Evolutionary conservation across 2,329 filamentous ascomycete species (phyloP).

Genomic region (Lasiodiplodia theobromae): DNA sequence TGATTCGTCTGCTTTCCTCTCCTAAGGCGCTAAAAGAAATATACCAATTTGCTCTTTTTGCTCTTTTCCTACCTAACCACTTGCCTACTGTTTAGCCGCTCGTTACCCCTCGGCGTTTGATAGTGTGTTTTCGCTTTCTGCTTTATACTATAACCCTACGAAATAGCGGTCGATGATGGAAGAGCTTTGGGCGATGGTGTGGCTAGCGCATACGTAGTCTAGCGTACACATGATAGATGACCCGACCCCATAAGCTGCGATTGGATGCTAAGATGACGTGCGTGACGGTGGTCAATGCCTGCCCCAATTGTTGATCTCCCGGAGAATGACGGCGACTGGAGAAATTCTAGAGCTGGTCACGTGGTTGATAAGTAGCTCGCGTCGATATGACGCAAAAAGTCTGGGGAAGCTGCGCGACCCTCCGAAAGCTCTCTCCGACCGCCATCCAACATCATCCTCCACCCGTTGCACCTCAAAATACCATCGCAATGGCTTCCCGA

Average conservation of each 20-base stretch:
- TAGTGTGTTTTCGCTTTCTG: neutral
- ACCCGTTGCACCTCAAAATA: neutral
- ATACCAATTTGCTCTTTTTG: constrained; percentile 49
- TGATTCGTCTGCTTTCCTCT: constrained; percentile 30
- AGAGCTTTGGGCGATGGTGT: constrained; percentile 11
- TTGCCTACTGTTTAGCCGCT: constrained; percentile 22
- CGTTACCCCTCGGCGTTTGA: constrained; percentile 16
- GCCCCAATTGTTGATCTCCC: neutral
- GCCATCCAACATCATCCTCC: neutral
- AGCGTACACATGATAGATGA: constrained; percentile 27
- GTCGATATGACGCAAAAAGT: constrained; percentile 26
- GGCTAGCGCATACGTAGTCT: constrained; percentile 27
- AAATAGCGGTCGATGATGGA: constrained; percentile 23
- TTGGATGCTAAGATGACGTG: constrained; percentile 11
- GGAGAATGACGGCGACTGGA: neutral
- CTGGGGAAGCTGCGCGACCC: constrained; percentile 24
- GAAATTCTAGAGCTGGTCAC: neutral
- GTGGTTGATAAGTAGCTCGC: constrained; percentile 5
- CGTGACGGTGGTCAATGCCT: constrained; percentile 11
- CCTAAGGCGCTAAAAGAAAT: constrained; percentile 50
- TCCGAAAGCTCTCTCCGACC: neutral
- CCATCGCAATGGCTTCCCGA: constrained; percentile 12
- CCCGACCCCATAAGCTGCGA: constrained; percentile 11
- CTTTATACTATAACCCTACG: constrained; percentile 17
- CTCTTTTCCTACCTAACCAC: constrained; percentile 1